phyloP scores from a whole-genome alignment of 306 rosid genomes.

The Carpinus viminea region DNA sequence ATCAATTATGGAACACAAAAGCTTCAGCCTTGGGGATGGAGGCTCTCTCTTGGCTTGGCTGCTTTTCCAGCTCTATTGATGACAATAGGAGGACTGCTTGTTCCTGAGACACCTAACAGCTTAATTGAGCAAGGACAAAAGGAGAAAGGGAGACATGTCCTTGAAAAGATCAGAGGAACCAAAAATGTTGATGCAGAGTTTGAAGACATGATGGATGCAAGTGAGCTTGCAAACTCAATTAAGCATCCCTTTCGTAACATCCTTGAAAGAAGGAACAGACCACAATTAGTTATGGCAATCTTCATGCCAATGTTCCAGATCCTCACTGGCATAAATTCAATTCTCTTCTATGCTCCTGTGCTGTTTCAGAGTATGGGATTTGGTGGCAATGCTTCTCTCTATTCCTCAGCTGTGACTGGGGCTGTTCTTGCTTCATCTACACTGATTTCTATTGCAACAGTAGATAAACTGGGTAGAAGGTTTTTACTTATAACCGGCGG shows the following conservation, averaged over 20 bases:
- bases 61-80: constrained; percentile 64
- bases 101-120: constrained; percentile 96
- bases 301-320: constrained; percentile 86
- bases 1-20: constrained; percentile 80
- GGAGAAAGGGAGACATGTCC: constrained; percentile 61
- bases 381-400: constrained; percentile 70
- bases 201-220: constrained; percentile 82
- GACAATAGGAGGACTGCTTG: constrained; percentile 78
- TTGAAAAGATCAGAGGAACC: constrained; percentile 77
- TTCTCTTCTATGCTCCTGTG: constrained; percentile 86
- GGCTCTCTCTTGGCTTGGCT: constrained; percentile 88
- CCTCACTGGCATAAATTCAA: constrained; percentile 86
- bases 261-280: constrained; percentile 59
- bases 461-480: constrained; percentile 76
- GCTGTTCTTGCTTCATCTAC: constrained; percentile 83
- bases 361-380: constrained; percentile 89
- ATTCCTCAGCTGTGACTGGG: constrained; percentile 87
- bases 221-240: constrained; percentile 62
- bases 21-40: constrained; percentile 88
- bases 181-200: constrained; percentile 72
- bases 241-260: constrained; percentile 78
- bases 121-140: constrained; percentile 60
- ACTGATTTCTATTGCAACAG: constrained; percentile 72
- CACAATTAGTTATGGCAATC: constrained; percentile 85
- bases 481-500: constrained; percentile 82